Evolutionary conservation across 2,329 filamentous ascomycete genomes (phyloP).

Genomic region (Penicillium verrucosum): DNA sequence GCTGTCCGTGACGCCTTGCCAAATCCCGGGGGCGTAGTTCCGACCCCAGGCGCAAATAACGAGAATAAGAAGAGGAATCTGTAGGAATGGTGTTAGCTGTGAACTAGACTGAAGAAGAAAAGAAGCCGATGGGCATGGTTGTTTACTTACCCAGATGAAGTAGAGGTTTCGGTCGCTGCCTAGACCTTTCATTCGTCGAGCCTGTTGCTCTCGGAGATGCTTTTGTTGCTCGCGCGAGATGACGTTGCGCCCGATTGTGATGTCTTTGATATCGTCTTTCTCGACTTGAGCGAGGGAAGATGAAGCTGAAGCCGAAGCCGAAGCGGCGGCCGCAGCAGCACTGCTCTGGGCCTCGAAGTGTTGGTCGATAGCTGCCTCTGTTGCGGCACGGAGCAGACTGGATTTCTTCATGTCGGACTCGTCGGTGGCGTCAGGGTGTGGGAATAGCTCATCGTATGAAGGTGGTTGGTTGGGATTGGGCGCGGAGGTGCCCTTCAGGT

Average conservation of each 20-base stretch:
- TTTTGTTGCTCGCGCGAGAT: slow-evolving; percentile 48
- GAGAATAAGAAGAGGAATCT: slow-evolving; percentile 48
- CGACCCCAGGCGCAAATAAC: slow-evolving; percentile 46
- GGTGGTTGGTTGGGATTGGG: slow-evolving; percentile 59
- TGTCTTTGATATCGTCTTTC: slow-evolving; percentile 39
- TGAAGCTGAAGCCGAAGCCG: slow-evolving; percentile 16
- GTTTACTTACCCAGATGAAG: slow-evolving; percentile 51
- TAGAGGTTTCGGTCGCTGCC: slow-evolving; percentile 52
- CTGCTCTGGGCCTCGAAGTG: slow-evolving; percentile 42
- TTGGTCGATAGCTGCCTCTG: slow-evolving; percentile 45
- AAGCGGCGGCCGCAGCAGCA: slow-evolving; percentile 19
- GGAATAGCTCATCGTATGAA: slow-evolving; percentile 76
- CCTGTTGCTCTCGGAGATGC: slow-evolving; percentile 46
- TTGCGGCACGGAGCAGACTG: slow-evolving; percentile 42
- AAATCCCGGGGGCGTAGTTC: slow-evolving; percentile 43
- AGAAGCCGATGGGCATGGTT: not conserved
- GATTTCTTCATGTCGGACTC: slow-evolving; percentile 42
- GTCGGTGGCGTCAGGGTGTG: slow-evolving; percentile 41
- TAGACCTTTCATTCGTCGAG: slow-evolving; percentile 48
- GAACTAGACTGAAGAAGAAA: slow-evolving; percentile 18
- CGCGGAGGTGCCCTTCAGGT: slow-evolving; percentile 53
- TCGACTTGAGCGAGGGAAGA: slow-evolving; percentile 22
- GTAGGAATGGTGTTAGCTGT: not conserved
- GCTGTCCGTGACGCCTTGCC: slow-evolving; percentile 38
- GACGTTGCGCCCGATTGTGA: slow-evolving; percentile 43